Conservation (phyloP, 371 early-diverging fungal genomes). For the Parasitella parasitica region DNA sequence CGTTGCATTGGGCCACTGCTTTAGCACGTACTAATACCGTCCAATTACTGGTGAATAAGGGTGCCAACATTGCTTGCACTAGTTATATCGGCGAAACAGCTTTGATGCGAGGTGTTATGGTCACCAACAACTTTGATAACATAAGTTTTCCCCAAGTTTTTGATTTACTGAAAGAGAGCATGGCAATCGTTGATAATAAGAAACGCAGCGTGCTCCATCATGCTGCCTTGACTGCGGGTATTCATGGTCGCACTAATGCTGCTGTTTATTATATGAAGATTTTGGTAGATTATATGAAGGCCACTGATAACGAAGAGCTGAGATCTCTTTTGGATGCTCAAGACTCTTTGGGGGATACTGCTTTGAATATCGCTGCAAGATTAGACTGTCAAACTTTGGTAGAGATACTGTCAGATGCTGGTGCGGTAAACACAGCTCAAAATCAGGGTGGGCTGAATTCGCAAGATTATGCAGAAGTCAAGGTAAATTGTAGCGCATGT, state of each 20-base stretch:
- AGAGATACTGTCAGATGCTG: conserved; percentile 72
- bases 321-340: conserved; percentile 3
- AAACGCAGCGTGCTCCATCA: conserved; percentile 88
- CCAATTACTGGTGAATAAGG: conserved; percentile 62
- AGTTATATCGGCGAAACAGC: conserved; percentile 83
- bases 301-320: not conserved
- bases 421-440: conserved; percentile 69
- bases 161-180: conserved; percentile 64
- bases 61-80: conserved; percentile 60
- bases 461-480: conserved; percentile 53
- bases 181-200: conserved; percentile 67
- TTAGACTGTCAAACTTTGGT: conserved; percentile 66
- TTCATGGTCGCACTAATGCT: conserved; percentile 62
- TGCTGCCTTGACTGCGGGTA: conserved; percentile 65
- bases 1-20: conserved; percentile 87
- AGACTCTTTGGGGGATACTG: conserved; percentile 23
- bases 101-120: conserved; percentile 81
- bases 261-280: conserved; percentile 79
- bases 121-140: conserved; percentile 82
- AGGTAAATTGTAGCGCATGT: no score
- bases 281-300: conserved; percentile 32
- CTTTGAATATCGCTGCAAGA: conserved; percentile 69
- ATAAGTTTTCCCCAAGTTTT: conserved; percentile 77
- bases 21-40: conserved; percentile 72
- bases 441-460: conserved; percentile 76